phyloP scores from a whole-genome alignment of 208 protist genomes.

The Leishmania amazonensis region DNA sequence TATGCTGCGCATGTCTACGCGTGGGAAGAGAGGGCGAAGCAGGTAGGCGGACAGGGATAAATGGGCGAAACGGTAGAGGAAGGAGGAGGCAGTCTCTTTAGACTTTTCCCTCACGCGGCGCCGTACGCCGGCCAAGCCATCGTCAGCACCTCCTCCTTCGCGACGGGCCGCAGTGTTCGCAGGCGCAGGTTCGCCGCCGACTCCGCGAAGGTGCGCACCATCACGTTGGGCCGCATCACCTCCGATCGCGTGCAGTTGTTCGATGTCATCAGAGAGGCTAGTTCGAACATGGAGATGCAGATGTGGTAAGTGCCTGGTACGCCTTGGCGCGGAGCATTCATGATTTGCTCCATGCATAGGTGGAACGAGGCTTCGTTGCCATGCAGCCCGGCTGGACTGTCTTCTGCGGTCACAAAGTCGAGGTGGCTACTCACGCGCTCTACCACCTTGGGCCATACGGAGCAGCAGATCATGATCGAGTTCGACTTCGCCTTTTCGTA shows the following conservation, averaged over 20 bases:
- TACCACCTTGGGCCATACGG: slow-evolving; percentile 53
- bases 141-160: slow-evolving; percentile 26
- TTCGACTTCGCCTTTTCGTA: slow-evolving; percentile 78
- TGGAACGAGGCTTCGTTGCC: slow-evolving; percentile 18
- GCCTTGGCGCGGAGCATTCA: slow-evolving; percentile 44
- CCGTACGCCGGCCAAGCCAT: slow-evolving; percentile 32
- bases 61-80: not conserved
- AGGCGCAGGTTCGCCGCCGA: slow-evolving; percentile 34
- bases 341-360: slow-evolving; percentile 25
- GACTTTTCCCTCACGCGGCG: not conserved
- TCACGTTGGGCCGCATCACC: slow-evolving; percentile 29
- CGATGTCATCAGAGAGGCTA: slow-evolving; percentile 38
- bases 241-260: slow-evolving; percentile 28
- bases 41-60: not conserved
- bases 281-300: slow-evolving; percentile 58
- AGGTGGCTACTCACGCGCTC: slow-evolving; percentile 44
- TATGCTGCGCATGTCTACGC: not conserved
- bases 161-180: slow-evolving; percentile 30
- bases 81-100: not conserved
- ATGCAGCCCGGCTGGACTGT: slow-evolving; percentile 8
- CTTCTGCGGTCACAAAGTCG: slow-evolving; percentile 39
- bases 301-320: slow-evolving; percentile 57
- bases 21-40: not conserved
- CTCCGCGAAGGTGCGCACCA: slow-evolving; percentile 32
- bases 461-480: slow-evolving; percentile 44